phyloP scores from a whole-genome alignment of 768 basidiomycete genomes.

The Russula lepida region DNA sequence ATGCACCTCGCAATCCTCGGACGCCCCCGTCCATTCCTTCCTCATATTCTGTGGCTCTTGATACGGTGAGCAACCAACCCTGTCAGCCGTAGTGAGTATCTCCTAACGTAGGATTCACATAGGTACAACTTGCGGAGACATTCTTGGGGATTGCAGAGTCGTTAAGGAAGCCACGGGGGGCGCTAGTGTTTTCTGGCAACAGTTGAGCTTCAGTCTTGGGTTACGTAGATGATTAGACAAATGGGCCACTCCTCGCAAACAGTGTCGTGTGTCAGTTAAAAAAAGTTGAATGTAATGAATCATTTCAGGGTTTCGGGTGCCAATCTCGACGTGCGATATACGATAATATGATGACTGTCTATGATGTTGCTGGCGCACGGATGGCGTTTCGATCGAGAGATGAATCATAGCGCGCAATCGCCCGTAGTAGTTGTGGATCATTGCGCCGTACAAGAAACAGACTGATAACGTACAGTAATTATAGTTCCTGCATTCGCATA shows the following conservation, averaged over 20 bases:
- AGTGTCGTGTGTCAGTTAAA: no score
- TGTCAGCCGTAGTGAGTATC: neutral
- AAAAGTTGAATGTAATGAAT: no score
- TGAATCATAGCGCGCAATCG: no score
- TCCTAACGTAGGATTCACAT: neutral
- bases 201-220: neutral
- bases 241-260: neutral
- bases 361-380: no score
- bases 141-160: conserved; percentile 54
- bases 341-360: neutral
- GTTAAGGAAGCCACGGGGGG: conserved; percentile 45
- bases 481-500: no score
- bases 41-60: conserved; percentile 38
- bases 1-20: conserved; percentile 34
- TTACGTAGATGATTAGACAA: neutral
- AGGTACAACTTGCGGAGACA: conserved; percentile 49
- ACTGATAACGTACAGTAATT: no score
- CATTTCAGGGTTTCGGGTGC: neutral
- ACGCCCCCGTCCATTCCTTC: neutral
- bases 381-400: no score
- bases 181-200: conserved; percentile 29
- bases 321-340: neutral
- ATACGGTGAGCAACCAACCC: neutral
- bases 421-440: no score
- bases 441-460: no score